These are phyloP conservation scores for Fusarium sp. DNA, from an alignment of 2,329 filamentous ascomycete genomes.

Conservation along the genomic window DNA sequence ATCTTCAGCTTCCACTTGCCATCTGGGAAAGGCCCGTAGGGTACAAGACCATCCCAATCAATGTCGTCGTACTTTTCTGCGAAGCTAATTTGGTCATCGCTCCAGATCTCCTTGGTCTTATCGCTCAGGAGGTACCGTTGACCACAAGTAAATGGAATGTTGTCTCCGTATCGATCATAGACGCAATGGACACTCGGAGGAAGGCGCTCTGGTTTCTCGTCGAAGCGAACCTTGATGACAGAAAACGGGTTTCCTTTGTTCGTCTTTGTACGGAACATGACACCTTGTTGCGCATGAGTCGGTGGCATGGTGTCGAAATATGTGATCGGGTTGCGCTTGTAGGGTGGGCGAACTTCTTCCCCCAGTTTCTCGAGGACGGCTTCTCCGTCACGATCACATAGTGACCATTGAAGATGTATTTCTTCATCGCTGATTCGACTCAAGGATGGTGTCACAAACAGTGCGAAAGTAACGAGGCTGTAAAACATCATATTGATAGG, in stretches of 20 bases:
- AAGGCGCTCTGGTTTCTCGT: constrained; percentile 4
- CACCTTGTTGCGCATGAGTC: constrained; percentile 30
- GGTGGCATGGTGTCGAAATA: constrained; percentile 40
- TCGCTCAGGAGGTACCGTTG: constrained; percentile 11
- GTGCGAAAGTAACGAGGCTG: background rate
- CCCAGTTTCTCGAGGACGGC: constrained; percentile 31
- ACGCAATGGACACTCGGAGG: constrained; percentile 27
- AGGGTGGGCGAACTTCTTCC: constrained; percentile 22
- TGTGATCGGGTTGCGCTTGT: constrained; percentile 37
- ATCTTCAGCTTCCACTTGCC: constrained; percentile 40
- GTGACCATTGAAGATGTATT: constrained; percentile 39
- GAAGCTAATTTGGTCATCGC: constrained; percentile 34
- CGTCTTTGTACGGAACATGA: constrained; percentile 41
- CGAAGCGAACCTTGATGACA: constrained; percentile 36
- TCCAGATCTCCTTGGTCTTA: constrained; percentile 24
- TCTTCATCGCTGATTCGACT: background rate
- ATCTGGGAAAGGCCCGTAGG: constrained; percentile 33
- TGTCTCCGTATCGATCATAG: constrained; percentile 38
- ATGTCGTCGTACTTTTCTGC: constrained; percentile 34
- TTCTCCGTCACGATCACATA: constrained; percentile 31
- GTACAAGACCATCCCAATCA: constrained; percentile 32
- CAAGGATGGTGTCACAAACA: background rate
- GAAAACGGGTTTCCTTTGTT: constrained; percentile 33
- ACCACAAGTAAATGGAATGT: constrained; percentile 32
- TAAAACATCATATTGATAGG: constrained; percentile 16